phyloP scores from a whole-genome alignment of 192 early-diverging fungal genomes.

The Mortierella hygrophila region DNA sequence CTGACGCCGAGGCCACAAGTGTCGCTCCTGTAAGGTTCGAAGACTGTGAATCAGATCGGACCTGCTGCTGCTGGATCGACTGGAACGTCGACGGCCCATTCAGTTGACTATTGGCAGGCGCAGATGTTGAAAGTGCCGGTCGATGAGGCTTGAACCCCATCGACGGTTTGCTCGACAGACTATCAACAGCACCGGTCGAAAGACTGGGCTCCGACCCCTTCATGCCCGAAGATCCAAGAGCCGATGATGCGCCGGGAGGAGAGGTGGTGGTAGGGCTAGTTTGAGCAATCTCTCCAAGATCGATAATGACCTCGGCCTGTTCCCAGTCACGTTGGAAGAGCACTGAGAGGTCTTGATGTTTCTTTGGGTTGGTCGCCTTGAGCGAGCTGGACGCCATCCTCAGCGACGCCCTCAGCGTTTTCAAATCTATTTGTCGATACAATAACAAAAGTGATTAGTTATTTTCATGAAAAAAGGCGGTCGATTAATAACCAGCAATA shows the following conservation, averaged over 20 bases:
- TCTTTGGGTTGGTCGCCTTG: constrained; percentile 47
- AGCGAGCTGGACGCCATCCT: constrained; percentile 35
- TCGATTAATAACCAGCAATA: background rate
- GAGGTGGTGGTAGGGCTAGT: constrained; percentile 18
- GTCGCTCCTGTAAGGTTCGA: constrained; percentile 15
- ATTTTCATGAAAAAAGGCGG: background rate
- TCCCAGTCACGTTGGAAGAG: constrained; percentile 58
- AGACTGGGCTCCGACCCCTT: background rate
- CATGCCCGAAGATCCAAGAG: background rate
- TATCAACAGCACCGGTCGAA: background rate
- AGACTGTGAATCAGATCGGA: constrained; percentile 13
- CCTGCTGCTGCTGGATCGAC: background rate
- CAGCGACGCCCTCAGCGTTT: constrained; percentile 32
- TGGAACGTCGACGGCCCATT: background rate
- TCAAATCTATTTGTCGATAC: constrained; percentile 31
- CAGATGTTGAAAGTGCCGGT: constrained; percentile 16
- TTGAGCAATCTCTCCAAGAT: constrained; percentile 57
- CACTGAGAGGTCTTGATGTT: constrained; percentile 50
- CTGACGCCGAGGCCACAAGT: background rate
- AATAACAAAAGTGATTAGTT: background rate
- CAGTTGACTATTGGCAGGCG: background rate
- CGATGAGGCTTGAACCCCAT: background rate
- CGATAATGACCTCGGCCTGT: constrained; percentile 59
- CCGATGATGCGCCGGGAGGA: background rate
- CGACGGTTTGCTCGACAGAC: background rate